These are phyloP conservation scores for Podospora tetraspora DNA, from an alignment of 495 filamentous ascomycete species.

Conservation along the genomic window DNA sequence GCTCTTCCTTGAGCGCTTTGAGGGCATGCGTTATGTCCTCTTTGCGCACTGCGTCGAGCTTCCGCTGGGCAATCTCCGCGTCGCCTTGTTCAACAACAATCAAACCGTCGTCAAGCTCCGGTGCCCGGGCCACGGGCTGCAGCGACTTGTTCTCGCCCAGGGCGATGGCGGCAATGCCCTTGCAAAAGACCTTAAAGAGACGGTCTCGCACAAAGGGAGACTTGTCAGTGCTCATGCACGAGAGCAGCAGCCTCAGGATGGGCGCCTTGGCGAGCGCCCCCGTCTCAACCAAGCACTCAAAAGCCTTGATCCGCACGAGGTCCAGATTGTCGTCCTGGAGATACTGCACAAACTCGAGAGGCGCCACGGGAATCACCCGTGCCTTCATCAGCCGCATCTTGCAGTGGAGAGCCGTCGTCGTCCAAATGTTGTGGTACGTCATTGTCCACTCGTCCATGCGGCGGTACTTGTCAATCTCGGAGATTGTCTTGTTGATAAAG, in stretches of 20 bases:
- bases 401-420: constrained; percentile 74
- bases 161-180: constrained; percentile 72
- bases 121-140: constrained; percentile 25
- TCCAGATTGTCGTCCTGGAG: constrained; percentile 72
- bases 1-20: constrained; percentile 64
- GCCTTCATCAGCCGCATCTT: constrained; percentile 68
- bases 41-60: constrained; percentile 64
- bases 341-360: constrained; percentile 73
- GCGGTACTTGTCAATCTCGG: constrained; percentile 83
- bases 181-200: constrained; percentile 62
- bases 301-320: constrained; percentile 74
- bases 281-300: constrained; percentile 72
- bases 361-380: constrained; percentile 54
- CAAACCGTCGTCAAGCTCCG: constrained; percentile 51
- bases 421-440: constrained; percentile 88
- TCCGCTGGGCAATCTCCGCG: constrained; percentile 56
- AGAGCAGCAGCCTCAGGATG: constrained; percentile 65
- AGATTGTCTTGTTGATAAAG: constrained; percentile 65
- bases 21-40: constrained; percentile 73
- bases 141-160: constrained; percentile 55
- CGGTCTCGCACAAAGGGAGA: constrained; percentile 74
- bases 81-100: constrained; percentile 66
- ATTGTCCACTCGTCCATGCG: constrained; percentile 91
- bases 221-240: constrained; percentile 64
- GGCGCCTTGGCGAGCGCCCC: constrained; percentile 59